phyloP scores from a whole-genome alignment of 495 filamentous ascomycete species.

The Aspergillus cavernicola region DNA sequence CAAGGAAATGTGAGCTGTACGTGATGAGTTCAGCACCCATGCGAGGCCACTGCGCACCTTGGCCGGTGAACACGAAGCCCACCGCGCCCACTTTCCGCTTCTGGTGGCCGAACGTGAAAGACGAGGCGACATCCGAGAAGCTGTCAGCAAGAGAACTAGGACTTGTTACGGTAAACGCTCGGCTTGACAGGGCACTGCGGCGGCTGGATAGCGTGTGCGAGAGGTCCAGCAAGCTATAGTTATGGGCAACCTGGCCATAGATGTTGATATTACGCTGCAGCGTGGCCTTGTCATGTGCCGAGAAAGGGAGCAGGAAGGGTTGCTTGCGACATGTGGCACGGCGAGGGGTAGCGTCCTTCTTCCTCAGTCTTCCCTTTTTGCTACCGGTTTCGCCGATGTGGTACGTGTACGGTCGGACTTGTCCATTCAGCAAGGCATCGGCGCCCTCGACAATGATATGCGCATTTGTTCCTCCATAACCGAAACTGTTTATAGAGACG shows the following conservation, averaged over 20 bases:
- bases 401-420: too few species aligned
- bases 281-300: constrained; percentile 1
- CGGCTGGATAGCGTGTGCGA: background rate
- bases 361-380: too few species aligned
- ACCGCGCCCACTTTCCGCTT: too few species aligned
- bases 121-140: too few species aligned
- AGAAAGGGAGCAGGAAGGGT: constrained; percentile 1
- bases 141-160: too few species aligned
- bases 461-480: constrained; percentile 32
- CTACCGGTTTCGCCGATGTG: too few species aligned
- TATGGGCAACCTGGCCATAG: background rate
- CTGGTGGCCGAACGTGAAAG: background rate
- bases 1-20: background rate
- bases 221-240: background rate
- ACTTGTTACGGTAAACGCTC: background rate
- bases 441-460: constrained; percentile 25
- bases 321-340: background rate
- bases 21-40: background rate
- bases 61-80: constrained; percentile 3
- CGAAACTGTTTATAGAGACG: constrained; percentile 30
- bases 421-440: background rate
- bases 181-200: background rate
- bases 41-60: background rate
- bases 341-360: too few species aligned
- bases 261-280: background rate